Evolutionary conservation across 1,139 yeast species (phyloP), one percentile per base, ranked within the genome.

Genomic region (Geotrichum restrictum): DNA sequence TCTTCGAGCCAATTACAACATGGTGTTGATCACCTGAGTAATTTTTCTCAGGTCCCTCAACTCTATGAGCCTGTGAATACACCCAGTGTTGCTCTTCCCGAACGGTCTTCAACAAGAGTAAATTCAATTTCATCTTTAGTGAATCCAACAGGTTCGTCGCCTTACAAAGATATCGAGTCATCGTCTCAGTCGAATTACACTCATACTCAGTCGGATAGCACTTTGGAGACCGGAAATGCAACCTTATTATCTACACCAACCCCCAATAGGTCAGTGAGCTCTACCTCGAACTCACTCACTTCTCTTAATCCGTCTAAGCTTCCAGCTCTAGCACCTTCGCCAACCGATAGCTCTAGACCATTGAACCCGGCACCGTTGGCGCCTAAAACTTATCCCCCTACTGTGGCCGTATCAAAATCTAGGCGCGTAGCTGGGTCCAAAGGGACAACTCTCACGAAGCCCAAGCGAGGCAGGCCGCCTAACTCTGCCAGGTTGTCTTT

Each of bases 391-490:
- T 16, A 34, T 11, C 8, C 37, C 2, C 14, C 37, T 16, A 11
- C 37, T n/a, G n/a, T 16, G 29, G 5, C 29, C 8, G 8, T 8
- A 24, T 5, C 29, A 24, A 24, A 24, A 8, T 24, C 29, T 24
- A 24, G 29, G 29, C 29, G 29, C 29, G 5, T 8, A 24, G 8
- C 29, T 24, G 29, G 29, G 29, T 24, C 29, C 8, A 24, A 24
- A 24, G 5, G 7, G 5, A 5, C 29, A 24, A 5, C 29, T 5
- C 29, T 18, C 22, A 14, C 42, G 3, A 44, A 44, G 16, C 49
- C 53, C n/a, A 50, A 36, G 33, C 18, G 53, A 24, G 49, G 53
- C 8, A 21, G 49, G 22, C 53, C 53, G 6, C 49, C 53, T 3
- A 50, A 45, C 24, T 50, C 53, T 24, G 39, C 53, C 10, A 18